Conservation (phyloP, 192 early-diverging fungal genomes). For the Obelidium mucronatum region DNA sequence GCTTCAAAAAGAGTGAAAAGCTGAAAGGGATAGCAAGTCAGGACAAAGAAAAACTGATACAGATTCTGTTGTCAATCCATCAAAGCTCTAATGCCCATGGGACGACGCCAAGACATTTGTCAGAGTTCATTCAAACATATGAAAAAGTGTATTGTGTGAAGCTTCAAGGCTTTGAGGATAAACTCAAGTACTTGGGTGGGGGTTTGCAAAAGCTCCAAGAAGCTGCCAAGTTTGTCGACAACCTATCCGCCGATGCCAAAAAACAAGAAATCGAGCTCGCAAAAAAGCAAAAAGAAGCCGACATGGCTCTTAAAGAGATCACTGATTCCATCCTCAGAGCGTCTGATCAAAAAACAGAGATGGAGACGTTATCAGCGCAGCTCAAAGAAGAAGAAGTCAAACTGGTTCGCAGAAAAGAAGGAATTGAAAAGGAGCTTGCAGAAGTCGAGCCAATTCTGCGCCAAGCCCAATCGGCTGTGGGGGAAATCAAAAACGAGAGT, state of each 20-base stretch:
- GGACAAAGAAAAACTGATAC: conserved; percentile 42
- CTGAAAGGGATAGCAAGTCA: conserved; percentile 38
- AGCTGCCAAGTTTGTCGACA: conserved; percentile 63
- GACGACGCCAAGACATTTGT: conserved; percentile 52
- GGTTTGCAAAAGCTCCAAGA: conserved; percentile 65
- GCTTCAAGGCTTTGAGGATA: conserved; percentile 42
- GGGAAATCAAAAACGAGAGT: conserved; percentile 64
- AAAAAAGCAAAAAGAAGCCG: conserved; percentile 64
- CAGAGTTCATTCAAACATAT: conserved; percentile 52
- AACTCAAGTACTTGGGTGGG: conserved; percentile 56
- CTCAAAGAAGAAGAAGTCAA: conserved; percentile 62
- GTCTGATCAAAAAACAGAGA: conserved; percentile 67
- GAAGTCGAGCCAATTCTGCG: conserved; percentile 65
- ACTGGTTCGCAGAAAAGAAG: conserved; percentile 54
- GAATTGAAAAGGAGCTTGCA: conserved; percentile 60
- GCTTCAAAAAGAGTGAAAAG: conserved; percentile 25
- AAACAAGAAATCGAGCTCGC: conserved; percentile 55
- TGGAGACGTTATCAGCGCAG: conserved; percentile 56
- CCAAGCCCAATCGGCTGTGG: conserved; percentile 62
- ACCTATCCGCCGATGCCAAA: conserved; percentile 59
- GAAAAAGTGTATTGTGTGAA: conserved; percentile 50
- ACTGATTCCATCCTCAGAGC: conserved; percentile 69
- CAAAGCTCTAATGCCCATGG: conserved; percentile 21
- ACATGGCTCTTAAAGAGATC: conserved; percentile 65
- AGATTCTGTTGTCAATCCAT: conserved; percentile 47